These are phyloP conservation scores for Euphorbia lathyris DNA, from an alignment of 345 rosid genomes.

Conservation along the genomic window DNA sequence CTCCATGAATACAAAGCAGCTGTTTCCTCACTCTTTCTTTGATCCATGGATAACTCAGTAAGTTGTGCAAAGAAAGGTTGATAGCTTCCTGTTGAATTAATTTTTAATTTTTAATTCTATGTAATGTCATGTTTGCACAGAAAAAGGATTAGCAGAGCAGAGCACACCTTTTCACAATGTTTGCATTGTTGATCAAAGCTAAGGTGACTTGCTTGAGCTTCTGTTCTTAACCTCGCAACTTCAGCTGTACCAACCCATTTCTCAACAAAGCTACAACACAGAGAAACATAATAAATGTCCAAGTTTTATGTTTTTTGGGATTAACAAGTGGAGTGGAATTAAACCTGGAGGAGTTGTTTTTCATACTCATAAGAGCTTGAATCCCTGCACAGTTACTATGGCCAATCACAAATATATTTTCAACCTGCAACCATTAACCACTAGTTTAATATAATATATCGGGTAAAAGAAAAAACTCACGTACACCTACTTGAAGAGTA, in stretches of 20 bases:
- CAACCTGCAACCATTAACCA: conserved; percentile 21
- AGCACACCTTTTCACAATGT: conserved; percentile 26
- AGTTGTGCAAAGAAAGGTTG: conserved; percentile 52
- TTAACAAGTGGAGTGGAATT: neutral
- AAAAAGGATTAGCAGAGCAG: neutral
- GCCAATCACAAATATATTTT: conserved; percentile 28
- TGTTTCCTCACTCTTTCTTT: conserved; percentile 48
- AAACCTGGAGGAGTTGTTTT: conserved; percentile 20
- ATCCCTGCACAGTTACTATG: conserved; percentile 37
- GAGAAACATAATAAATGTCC: too few relatives aligned
- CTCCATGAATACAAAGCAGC: conserved; percentile 50
- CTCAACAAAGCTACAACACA: conserved; percentile 17
- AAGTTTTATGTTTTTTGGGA: neutral
- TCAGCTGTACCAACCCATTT: conserved; percentile 24
- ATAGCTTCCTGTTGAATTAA: conserved; percentile 59
- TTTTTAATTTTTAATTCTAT: neutral
- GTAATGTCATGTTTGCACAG: too few relatives aligned
- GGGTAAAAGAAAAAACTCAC: neutral
- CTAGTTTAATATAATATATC: neutral
- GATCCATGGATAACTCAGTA: conserved; percentile 75
- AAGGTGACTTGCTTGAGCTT: conserved; percentile 15
- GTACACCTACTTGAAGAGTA: conserved; percentile 22
- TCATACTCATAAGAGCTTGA: conserved; percentile 29
- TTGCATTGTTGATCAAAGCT: conserved; percentile 26
- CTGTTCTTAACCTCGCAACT: conserved; percentile 22